Base-by-base conservation (phyloP, 2,329 filamentous ascomycete species). In the Cercospora sp. region DNA sequence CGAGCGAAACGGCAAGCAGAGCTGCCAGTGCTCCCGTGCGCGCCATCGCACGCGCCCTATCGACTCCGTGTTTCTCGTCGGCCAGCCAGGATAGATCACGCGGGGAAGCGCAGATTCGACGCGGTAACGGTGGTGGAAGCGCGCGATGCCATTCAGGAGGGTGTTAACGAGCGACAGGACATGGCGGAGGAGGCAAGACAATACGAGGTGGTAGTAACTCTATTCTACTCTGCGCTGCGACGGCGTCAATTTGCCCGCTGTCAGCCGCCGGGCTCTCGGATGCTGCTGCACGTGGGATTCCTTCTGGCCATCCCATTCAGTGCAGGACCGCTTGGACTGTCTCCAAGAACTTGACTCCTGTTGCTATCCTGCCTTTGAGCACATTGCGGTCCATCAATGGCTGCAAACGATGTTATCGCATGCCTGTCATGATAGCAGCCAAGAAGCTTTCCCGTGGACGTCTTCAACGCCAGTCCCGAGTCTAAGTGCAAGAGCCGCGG, bases 1-100 rank as follows among this genome's bases (percentile, higher is more conserved):
- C 66, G 58, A 65, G 51, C 16, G 66, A 18, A 28, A 63, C 5
- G 57, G 66, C 30, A 12, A 68, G 66, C 43, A 68, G 62, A 18
- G 60, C 34, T 18, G 62, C 53, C 34, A 58, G 40, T n/a, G 58
- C 45, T 34, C 32, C 30, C 21, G 66, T 37, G 55, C 12, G 28
- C n/a, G 28, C 28, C 55, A 32, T 59, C 16, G 32, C 18, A 37
- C 24, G 28, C 55, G 55, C 55, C 16, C 55, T 24, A 18, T 30
- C 26, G 28, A 32, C 18, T 58, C 28, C 24, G 49, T 53, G 8
- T 26, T 21, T 21, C 12, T 53, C 49, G 49, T 53, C 49, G 49
- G 49, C 49, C 49, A 53, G 49, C 18, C 49, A 26, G 49, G 49
- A 53, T 26, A 26, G 49, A 28, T 53, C 49, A 53, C 49, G 18